Evolutionary conservation across 2,329 filamentous ascomycete genomes (phyloP).

Genomic region (Trichoderma polysporum): DNA sequence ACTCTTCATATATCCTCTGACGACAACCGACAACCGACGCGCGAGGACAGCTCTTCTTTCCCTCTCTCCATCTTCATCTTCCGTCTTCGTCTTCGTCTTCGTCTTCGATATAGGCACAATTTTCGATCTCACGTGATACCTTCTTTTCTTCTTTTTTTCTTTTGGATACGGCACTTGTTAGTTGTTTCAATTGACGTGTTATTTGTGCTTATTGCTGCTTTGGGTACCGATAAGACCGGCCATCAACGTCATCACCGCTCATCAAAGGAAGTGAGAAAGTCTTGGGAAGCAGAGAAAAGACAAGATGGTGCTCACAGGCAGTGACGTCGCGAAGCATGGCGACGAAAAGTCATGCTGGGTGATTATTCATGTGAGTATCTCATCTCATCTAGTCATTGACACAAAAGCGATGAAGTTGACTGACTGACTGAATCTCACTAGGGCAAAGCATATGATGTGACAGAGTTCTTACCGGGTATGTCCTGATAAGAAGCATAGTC

Average conservation of each 20-base stretch:
- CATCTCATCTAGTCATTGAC: neutral
- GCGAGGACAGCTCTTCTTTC: neutral
- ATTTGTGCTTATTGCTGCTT: neutral
- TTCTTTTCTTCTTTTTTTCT: neutral
- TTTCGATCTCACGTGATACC: neutral
- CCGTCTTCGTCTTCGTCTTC: neutral
- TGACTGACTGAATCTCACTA: slow-evolving; percentile 31
- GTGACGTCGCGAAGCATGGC: slow-evolving; percentile 68
- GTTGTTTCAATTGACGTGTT: neutral
- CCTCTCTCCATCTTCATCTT: neutral
- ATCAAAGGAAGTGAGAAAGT: too few species aligned
- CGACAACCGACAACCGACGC: slow-evolving; percentile 5
- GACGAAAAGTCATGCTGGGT: slow-evolving; percentile 86
- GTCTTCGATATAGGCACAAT: neutral
- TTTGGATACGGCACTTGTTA: neutral
- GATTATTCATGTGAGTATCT: slow-evolving; percentile 68
- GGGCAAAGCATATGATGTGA: slow-evolving; percentile 85
- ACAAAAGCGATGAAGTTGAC: neutral
- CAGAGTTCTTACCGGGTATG: slow-evolving; percentile 76
- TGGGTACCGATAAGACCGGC: neutral
- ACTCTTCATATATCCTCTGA: neutral
- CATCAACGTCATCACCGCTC: neutral
- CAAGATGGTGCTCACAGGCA: slow-evolving; percentile 49
- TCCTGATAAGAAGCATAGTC: slow-evolving; percentile 1
- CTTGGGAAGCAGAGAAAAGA: neutral